Conservation (phyloP, 139 green algal species). For the Tetraselmis striata region DNA sequence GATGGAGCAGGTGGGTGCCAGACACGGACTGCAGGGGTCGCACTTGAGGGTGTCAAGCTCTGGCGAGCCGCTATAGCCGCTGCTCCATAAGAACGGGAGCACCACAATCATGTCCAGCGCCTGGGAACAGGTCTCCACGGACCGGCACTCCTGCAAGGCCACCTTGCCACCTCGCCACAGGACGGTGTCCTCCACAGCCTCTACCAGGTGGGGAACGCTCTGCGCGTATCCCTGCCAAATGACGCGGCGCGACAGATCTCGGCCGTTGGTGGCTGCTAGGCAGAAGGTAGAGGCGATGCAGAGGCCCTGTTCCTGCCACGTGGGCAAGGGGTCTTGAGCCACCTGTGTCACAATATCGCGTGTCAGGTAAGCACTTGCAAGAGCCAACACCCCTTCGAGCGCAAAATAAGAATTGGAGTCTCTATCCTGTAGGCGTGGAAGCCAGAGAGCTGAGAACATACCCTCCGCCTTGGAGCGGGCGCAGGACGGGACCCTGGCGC, state of each 20-base stretch:
- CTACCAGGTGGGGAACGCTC: slow-evolving; percentile 27
- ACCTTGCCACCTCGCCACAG: not conserved
- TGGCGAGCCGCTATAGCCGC: not conserved
- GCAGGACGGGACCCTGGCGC: too few relatives aligned
- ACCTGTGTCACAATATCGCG: too few relatives aligned
- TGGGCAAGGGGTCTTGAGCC: slow-evolving; percentile 31
- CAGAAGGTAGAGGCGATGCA: slow-evolving; percentile 66
- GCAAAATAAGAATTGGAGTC: too few relatives aligned
- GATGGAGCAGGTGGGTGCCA: too few relatives aligned
- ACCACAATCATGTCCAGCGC: not conserved
- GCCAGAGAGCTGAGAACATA: too few relatives aligned
- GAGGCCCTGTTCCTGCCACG: slow-evolving; percentile 55
- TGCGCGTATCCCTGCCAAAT: slow-evolving; percentile 49
- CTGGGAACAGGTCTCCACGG: not conserved
- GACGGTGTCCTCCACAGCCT: slow-evolving; percentile 32
- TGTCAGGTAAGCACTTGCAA: too few relatives aligned
- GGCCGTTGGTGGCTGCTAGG: slow-evolving; percentile 64
- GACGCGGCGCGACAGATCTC: slow-evolving; percentile 44
- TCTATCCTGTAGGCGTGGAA: too few relatives aligned
- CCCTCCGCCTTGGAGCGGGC: too few relatives aligned
- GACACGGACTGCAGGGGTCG: too few relatives aligned
- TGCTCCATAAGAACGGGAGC: not conserved
- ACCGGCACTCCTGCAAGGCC: not conserved
- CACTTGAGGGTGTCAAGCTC: not conserved
- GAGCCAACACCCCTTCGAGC: too few relatives aligned